Evolutionary conservation across 495 filamentous ascomycete species (phyloP), one percentile per base, ranked within the genome.

Genomic region (Hypoxylon fragiforme): DNA sequence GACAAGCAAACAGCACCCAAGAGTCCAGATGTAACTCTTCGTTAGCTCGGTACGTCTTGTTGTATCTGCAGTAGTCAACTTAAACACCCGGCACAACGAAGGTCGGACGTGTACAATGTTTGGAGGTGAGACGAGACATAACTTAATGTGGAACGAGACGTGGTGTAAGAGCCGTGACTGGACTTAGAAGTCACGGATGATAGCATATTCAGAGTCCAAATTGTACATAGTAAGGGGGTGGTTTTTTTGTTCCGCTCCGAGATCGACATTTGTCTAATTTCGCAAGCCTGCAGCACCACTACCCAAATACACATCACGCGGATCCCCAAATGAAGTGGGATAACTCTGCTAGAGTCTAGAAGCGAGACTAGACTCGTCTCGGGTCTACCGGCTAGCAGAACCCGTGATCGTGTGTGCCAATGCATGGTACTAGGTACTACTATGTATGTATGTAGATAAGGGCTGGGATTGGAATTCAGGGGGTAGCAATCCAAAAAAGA

Each of bases 291-390:
- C 24, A 28, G n/a, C n/a, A n/a, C n/a, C 24, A 28, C 24, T 28
- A 16, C 39, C 32, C 31, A 31, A 34, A 40, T 22, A 18, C 39
- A 16, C 12, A 53, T 59, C 48, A 59, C 49, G 55, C 42, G 57
- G 37, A 11, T 31, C n/a, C 18, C 41, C 32, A 51, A 50, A 40
- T 44, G 32, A 20, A 53, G 24, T 28, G 24, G 24, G 24, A 28
- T 28, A n/a, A n/a, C n/a, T n/a, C n/a, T n/a, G n/a, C n/a, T 49
- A 50, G 30, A 57, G 59, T 63, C 59, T 58, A 63, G 59, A 63
- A 57, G 49, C 54, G 15, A 35, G 54, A 44, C 59, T 58, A 63
- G 34, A 13, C 54, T 57, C 34, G 26, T 54, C 58, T 53, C 59
- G 50, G 59, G 37, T 28, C 49, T 46, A 28, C 48, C 58, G 58